phyloP scores from a whole-genome alignment of 2,329 filamentous ascomycete species.

The Fusarium burgessii region DNA sequence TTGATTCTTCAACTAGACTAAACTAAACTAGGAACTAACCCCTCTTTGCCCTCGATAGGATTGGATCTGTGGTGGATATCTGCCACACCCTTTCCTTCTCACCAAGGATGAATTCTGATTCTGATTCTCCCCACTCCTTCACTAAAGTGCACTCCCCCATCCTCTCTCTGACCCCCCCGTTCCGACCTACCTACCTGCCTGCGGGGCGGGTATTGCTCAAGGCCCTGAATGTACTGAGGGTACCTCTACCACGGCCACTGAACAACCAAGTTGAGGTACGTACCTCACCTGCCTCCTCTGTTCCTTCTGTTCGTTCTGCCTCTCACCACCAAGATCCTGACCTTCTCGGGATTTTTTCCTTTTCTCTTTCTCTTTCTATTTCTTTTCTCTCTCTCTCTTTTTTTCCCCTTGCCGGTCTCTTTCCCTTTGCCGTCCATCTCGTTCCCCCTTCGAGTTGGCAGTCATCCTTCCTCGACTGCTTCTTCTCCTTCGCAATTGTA shows the following conservation, averaged over 20 bases:
- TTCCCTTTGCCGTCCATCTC: slow-evolving; percentile 45
- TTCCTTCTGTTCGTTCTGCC: slow-evolving; percentile 41
- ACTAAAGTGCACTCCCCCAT: slow-evolving; percentile 26
- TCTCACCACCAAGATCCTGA: slow-evolving; percentile 50
- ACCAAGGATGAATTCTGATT: slow-evolving; percentile 12
- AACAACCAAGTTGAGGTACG: slow-evolving; percentile 35
- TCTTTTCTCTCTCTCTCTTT: slow-evolving; percentile 49
- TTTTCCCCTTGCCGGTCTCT: slow-evolving; percentile 44
- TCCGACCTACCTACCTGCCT: slow-evolving; percentile 42
- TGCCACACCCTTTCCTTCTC: slow-evolving; percentile 32
- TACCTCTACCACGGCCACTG: slow-evolving; percentile 17
- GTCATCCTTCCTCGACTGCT: slow-evolving; percentile 65
- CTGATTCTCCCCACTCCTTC: slow-evolving; percentile 3
- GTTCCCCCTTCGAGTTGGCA: slow-evolving; percentile 61
- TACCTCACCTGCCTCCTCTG: slow-evolving; percentile 48
- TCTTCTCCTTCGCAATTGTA: slow-evolving; percentile 58
- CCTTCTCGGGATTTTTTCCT: slow-evolving; percentile 35
- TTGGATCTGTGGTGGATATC: slow-evolving; percentile 19
- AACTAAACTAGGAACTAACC: slow-evolving; percentile 16
- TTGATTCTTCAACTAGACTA: slow-evolving; percentile 8
- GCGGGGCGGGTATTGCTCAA: slow-evolving; percentile 29
- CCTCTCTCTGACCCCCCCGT: slow-evolving; percentile 40
- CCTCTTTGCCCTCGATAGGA: slow-evolving; percentile 28
- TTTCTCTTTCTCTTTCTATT: slow-evolving; percentile 47
- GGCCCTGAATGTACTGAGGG: slow-evolving; percentile 41